Base-by-base conservation (phyloP, 179 eudicot species). In the Gypsophila paniculata region DNA sequence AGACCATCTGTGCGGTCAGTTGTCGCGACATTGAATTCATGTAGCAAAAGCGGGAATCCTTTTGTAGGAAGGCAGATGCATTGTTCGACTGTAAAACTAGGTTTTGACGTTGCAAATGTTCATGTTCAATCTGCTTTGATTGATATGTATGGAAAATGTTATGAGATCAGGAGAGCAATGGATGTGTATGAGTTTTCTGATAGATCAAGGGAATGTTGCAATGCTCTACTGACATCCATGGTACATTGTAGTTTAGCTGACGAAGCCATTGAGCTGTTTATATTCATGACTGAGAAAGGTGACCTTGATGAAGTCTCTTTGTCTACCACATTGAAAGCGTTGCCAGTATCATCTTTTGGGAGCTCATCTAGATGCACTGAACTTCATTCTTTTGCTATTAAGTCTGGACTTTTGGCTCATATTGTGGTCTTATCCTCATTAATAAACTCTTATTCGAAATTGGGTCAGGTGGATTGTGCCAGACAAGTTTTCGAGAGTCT, bases 91-190 rank as follows among this genome's bases (percentile, higher is more conserved):
- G 19, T 85, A 53, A 90, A 88, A 77, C 62, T 71, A 52, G 93
- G 90, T 14, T 80, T 87, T 63, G 83, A 76, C 70, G 13, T 23
- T 69, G 82, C 70, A 19, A 83, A 81, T 75, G 71, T 83, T 60
- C 79, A 84, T 77, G 85, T 85, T 69, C 87, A 80, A 36, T 88
- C 93, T 65, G 88, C 93, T 80, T 74, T 90, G 76, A 90, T 90
- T 38, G 81, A 90, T 76, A 87, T 88, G 89, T 90, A 90, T 76
- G 96, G 93, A 61, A 87, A 90, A 76, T 85, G 90, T 79, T 81
- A 82, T 65, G 86, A 87, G 15, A 83, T 87, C 13, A 79, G 65
- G 29, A 79, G 83, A 75, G 79, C 96, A 19, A 75, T 82, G 38
- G 65, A 67, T 52, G 51, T 85, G 64, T 87, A 84, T 34, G 85